Base-by-base conservation (phyloP, 306 rosid species). In the Vigna radiata region DNA sequence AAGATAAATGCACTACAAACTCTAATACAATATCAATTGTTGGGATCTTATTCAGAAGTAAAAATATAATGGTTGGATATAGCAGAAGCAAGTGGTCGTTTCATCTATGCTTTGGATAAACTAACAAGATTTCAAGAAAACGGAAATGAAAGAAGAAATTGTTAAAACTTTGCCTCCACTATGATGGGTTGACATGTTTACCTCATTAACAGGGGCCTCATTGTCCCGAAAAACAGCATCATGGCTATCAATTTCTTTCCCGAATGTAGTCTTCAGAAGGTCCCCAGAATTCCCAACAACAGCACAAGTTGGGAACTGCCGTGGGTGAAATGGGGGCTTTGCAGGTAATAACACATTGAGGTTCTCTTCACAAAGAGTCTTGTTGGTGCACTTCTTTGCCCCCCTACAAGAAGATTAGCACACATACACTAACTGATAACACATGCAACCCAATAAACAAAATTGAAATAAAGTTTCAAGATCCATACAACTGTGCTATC, bases 201-300 rank as follows among this genome's bases (percentile, higher is more conserved):
- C 98, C 90, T 90, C 89, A 84, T 87, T 94, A 83, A 94, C 97
- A 59, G 98, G 98, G 79, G 98, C 98, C 86, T 94, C 98, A 52
- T 94, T 94, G 79, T 94, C 98, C 65, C 98, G 91, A 74, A 94
- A 83, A 73, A 94, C 95, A 76, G 93, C 97, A 82, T 92, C 97
- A 46, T 94, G 98, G 56, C 90, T 65, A 70, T 94, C 98, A 83
- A 94, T 92, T 81, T 94, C 98, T 80, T 88, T 8, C 36, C 98
- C 98, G 78, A 89, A 95, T 73, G 86, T 81, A 0, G 93, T 95
- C 81, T 89, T 92, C 72, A 95, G 85, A 84, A 95, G 98, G 85
- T 95, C 98, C 61, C 98, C 98, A 15, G 98, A 92, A 79, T 95
- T 95, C 70, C 98, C 98, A 73, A 95, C 98, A 87, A 95, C 98